phyloP scores from a whole-genome alignment of 139 green algal species.

The Chlorella sp. region DNA sequence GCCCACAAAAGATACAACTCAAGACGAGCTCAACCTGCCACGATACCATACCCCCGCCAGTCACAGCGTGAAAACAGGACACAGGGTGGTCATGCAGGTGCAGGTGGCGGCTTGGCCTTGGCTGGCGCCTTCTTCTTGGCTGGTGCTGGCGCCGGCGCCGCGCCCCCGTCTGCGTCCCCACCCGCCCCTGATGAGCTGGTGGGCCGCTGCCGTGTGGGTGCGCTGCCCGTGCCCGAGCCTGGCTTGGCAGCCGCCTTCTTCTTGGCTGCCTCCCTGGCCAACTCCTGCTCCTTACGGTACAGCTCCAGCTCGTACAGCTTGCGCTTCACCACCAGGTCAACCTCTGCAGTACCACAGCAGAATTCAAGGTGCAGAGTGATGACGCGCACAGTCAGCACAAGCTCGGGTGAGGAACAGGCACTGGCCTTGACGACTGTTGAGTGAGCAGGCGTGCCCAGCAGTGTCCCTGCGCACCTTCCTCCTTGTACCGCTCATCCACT shows the following conservation, averaged over 20 bases:
- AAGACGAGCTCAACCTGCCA: too few relatives aligned
- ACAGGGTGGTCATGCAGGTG: too few relatives aligned
- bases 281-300: conserved; percentile 31
- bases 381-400: background rate
- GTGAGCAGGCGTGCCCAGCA: background rate
- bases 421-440: background rate
- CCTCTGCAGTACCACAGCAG: conserved; percentile 17
- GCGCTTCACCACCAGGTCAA: conserved; percentile 24
- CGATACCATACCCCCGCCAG: too few relatives aligned
- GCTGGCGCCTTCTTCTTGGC: background rate
- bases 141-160: background rate
- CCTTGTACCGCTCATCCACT: conserved; percentile 37
- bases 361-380: background rate
- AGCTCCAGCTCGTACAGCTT: conserved; percentile 35
- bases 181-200: too few relatives aligned
- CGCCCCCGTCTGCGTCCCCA: background rate
- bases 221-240: background rate
- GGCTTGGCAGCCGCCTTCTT: conserved; percentile 20
- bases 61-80: too few relatives aligned
- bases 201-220: too few relatives aligned
- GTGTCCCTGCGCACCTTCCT: conserved; percentile 19
- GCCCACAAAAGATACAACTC: too few relatives aligned
- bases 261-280: conserved; percentile 23
- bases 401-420: background rate
- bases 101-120: too few relatives aligned